These are phyloP conservation scores for Erodium moschatum DNA, from an alignment of 441 rosid species.

Conservation along the genomic window DNA sequence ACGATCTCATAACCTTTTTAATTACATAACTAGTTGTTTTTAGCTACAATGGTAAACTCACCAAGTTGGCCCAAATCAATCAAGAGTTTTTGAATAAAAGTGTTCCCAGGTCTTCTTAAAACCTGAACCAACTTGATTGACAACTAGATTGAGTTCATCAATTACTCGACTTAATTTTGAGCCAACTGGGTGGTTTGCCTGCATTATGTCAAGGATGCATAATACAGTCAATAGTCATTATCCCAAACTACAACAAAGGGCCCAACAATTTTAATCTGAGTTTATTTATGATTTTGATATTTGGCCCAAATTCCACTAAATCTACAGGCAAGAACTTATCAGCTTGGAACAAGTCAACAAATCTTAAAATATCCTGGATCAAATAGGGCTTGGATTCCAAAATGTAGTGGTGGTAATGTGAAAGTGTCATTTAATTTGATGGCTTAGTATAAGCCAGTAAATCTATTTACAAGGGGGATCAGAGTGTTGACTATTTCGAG, in stretches of 20 bases:
- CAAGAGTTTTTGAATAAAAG: slow-evolving; percentile 36
- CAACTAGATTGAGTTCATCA: slow-evolving; percentile 31
- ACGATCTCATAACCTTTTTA: too few species aligned
- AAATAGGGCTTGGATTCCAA: neutral
- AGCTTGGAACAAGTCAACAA: neutral
- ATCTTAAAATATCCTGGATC: neutral
- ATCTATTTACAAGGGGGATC: neutral
- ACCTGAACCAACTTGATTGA: slow-evolving; percentile 43
- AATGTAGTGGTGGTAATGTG: neutral
- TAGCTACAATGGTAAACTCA: slow-evolving; percentile 28
- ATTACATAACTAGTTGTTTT: slow-evolving; percentile 11
- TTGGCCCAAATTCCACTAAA: neutral
- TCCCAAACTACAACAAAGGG: slow-evolving; percentile 20
- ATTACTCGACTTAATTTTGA: slow-evolving; percentile 44
- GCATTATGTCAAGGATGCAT: slow-evolving; percentile 37
- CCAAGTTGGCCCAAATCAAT: slow-evolving; percentile 49
- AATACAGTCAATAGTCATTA: slow-evolving; percentile 19
- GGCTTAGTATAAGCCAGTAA: neutral
- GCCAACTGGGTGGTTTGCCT: slow-evolving; percentile 56
- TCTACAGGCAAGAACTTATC: neutral
- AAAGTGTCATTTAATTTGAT: neutral
- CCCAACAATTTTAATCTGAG: slow-evolving; percentile 4
- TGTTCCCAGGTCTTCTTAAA: slow-evolving; percentile 47
- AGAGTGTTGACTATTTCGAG: neutral
- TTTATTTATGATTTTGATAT: neutral